Evolutionary conservation across 2,329 filamentous ascomycete genomes (phyloP), one percentile per base, ranked within the genome.

Genomic region (Fusarium redolens): DNA sequence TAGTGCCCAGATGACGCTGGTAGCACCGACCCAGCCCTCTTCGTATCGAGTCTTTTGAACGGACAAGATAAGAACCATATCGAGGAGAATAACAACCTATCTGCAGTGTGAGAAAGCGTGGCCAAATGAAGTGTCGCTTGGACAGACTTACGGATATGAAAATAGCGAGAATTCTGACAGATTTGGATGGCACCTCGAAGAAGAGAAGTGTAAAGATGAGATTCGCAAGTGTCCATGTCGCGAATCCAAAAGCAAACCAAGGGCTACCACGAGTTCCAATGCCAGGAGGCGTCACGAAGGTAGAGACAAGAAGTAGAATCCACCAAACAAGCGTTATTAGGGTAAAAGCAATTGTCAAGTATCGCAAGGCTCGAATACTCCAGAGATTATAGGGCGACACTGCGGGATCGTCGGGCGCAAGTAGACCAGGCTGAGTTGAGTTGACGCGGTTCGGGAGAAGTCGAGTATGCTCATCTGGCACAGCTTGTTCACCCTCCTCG

Each of bases 301-400:
- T 91, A 61, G 94, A 94, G 20, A 98, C 90, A n/a, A 99, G 87
- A 38, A 97, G 86, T 60, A 98, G 82, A 14, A 94, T 88, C 96
- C 96, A 98, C 96, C 96, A 98, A n/a, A 94, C 78, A 78, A 97
- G 94, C 62, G 91, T 93, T 75, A 95, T 80, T 57, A 90, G 81
- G 25, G 96, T 86, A 78, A 98, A 93, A 41, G 94, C 77, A 61
- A 97, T 86, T 9, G 94, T 96, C 68, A 96, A 81, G 79, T 91
- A 93, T 79, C 95, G 90, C 61, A 96, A 86, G 51, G 93, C 89
- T 22, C 96, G 92, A 55, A 99, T 93, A 66, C 91, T 94, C 92
- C 95, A 97, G 41, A 98, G 89, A 77, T 99, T 99, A 84, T 98
- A 98, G 0, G 96, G 96, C 6, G 94, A 93, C 82, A 97, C 84